A percentile compares a stretch with the other conserved stretches of the same genome.
Evolutionary conservation across 2,329 filamentous ascomycete species (phyloP).

Genomic region (Aspergillus luchuensis): DNA sequence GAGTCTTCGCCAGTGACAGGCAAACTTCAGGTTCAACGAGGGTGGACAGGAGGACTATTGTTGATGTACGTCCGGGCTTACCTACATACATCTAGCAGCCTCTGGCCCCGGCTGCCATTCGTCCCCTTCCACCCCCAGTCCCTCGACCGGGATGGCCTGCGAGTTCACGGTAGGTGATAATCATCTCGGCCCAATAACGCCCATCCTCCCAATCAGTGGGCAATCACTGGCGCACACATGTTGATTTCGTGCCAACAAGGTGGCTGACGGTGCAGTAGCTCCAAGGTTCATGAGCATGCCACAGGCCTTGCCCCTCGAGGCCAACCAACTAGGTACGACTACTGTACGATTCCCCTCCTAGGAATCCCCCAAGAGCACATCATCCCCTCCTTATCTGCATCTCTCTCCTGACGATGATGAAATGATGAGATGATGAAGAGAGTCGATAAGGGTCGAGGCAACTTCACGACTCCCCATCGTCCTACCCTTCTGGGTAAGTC

Average conservation of each 20-base stretch:
- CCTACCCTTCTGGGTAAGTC: background rate
- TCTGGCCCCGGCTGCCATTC: background rate
- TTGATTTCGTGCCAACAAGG: slow-evolving; percentile 22
- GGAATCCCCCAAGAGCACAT: background rate
- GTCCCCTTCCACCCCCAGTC: background rate
- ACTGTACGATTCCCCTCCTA: background rate
- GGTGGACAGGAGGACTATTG: background rate
- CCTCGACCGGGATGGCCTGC: background rate
- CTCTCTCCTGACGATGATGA: too few species aligned
- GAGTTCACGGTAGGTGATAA: slow-evolving; percentile 3
- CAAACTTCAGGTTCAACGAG: background rate
- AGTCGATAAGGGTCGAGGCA: too few species aligned
- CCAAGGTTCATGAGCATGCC: slow-evolving; percentile 15
- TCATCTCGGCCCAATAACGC: slow-evolving; percentile 16
- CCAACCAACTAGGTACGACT: background rate
- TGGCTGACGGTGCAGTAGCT: slow-evolving; percentile 28
- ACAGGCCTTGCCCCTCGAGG: background rate
- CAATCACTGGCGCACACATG: slow-evolving; percentile 26
- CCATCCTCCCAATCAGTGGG: slow-evolving; percentile 13
- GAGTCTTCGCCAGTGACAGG: slow-evolving; percentile 3
- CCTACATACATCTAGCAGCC: slow-evolving; percentile 10
- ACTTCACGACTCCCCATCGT: background rate
- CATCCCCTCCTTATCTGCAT: background rate
- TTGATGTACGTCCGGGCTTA: slow-evolving; percentile 8
- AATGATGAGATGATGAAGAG: too few species aligned